Percentiles rank a stretch among this genome's conserved stretches.
phyloP scores from a whole-genome alignment of 495 filamentous ascomycete genomes.

The Lasiosphaeria hispida region DNA sequence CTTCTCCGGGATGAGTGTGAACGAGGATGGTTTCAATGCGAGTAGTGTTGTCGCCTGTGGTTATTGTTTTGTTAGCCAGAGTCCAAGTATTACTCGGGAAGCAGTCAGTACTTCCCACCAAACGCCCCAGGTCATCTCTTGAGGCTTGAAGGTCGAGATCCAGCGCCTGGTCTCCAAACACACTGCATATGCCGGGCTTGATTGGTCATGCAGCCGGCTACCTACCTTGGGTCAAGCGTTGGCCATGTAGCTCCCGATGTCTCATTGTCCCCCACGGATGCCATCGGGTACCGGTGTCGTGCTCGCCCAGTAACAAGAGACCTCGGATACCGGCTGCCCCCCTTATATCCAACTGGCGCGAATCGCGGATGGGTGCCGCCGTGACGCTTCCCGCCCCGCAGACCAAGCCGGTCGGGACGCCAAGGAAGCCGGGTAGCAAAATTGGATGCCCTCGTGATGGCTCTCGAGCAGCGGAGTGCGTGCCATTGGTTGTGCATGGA shows the following conservation, averaged over 20 bases:
- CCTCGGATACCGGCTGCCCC: not conserved
- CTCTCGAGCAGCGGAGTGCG: not conserved
- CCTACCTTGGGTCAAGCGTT: not conserved
- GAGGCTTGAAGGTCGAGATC: not conserved
- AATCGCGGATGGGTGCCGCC: not conserved
- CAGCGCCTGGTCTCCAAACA: not conserved
- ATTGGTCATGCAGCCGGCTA: not conserved
- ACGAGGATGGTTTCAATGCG: no score
- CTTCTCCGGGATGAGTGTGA: no score
- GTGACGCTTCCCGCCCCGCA: constrained; percentile 1
- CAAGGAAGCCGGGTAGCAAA: constrained; percentile 2
- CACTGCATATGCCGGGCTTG: not conserved
- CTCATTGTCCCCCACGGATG: not conserved
- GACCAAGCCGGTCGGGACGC: constrained; percentile 1
- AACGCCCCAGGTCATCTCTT: no score
- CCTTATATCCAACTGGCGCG: not conserved
- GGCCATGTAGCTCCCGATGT: not conserved
- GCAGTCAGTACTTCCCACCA: no score
- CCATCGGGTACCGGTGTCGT: not conserved
- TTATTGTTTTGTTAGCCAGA: no score
- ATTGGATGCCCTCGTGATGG: constrained; percentile 12
- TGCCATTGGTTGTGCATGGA: not conserved
- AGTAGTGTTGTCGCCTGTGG: no score
- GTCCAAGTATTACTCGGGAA: no score
- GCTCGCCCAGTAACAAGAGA: not conserved